Evolutionary conservation across 23 red algal genomes (phyloP), one percentile per base, ranked within the genome.

Genomic region (Gracilaria caudata): DNA sequence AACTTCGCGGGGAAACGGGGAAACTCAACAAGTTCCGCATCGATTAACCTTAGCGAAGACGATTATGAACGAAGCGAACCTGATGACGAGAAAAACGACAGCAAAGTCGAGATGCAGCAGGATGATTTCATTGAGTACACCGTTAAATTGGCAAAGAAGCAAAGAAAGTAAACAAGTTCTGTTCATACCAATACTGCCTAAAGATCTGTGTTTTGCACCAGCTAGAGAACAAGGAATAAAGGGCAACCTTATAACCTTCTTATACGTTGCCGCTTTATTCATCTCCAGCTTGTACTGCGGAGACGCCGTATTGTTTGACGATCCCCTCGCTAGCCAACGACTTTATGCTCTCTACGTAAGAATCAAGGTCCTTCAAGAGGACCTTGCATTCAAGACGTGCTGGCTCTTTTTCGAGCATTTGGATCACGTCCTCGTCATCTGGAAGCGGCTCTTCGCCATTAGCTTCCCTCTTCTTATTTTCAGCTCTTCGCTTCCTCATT

Each of bases 401-500:
- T 17, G 90, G 90, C 68, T 98, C 95, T 21, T 82, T 81, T 11
- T 73, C 74, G 71, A 92, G 82, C 87, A 98, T 72, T 30, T 83
- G 70, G 51, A 84, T n/a, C 1, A 93, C 84, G 21, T 90, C 84
- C n/a, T 89, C 83, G 4, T 98, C 90, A 61, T 98, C 95, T 43
- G 89, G 94, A 37, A 97, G 70, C 16, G 82, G 90, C 46, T 98
- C 95, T 60, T 98, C 89, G 11, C 86, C 91, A 24, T 54, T 83
- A 32, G 85, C 65, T 2, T 64, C 41, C 37, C 95, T 65, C 4
- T 38, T 84, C 59, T 92, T 86, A 53, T 94, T 94, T 38, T 94
- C 95, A 6, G 88, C 81, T 73, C 90, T 88, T 45, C 88, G 92
- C 65, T 92, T 93, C 24, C 95, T 91, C 80, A 98, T 86, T 64